Evolutionary conservation across 2,329 filamentous ascomycete species (phyloP).

Genomic region (Exophiala lecanii-corni): DNA sequence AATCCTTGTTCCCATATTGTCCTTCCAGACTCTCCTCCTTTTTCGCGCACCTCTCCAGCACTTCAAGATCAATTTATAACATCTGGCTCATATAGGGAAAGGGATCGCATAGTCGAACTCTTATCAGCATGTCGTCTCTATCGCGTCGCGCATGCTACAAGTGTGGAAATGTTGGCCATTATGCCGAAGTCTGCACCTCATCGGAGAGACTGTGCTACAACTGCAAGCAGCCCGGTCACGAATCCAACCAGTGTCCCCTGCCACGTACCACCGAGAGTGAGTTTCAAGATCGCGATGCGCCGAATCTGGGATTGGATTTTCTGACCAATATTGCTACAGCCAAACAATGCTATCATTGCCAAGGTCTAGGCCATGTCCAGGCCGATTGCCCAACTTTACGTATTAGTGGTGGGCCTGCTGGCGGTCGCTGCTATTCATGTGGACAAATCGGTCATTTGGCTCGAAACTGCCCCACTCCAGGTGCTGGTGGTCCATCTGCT

Average conservation of each 20-base stretch:
- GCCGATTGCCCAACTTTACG: constrained; percentile 97
- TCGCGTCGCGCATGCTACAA: constrained; percentile 79
- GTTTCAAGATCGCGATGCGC: constrained; percentile 27
- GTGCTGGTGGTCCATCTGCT: constrained; percentile 59
- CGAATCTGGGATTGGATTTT: not conserved
- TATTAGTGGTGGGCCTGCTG: constrained; percentile 71
- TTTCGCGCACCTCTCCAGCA: not conserved
- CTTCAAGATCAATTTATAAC: constrained; percentile 11
- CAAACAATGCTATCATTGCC: constrained; percentile 99
- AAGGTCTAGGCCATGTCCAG: constrained; percentile 96
- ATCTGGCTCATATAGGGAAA: constrained; percentile 2
- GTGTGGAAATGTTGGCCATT: constrained; percentile 72
- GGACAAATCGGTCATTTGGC: constrained; percentile 89
- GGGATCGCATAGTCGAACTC: not conserved
- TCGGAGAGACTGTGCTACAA: constrained; percentile 99
- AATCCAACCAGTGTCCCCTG: constrained; percentile 95
- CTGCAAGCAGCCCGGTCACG: constrained; percentile 79
- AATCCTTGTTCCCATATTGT: not conserved
- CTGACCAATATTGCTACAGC: constrained; percentile 44
- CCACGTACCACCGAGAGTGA: constrained; percentile 89
- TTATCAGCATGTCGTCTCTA: constrained; percentile 64
- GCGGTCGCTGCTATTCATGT: constrained; percentile 94
- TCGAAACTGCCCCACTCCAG: constrained; percentile 77
- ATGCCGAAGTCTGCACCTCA: constrained; percentile 87
- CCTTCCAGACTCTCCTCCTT: too few species aligned